Evolutionary conservation across 202 grass and related monocot species (phyloP), one percentile per base, ranked within the genome.

Genomic region (Schoenoplectus triqueter): DNA sequence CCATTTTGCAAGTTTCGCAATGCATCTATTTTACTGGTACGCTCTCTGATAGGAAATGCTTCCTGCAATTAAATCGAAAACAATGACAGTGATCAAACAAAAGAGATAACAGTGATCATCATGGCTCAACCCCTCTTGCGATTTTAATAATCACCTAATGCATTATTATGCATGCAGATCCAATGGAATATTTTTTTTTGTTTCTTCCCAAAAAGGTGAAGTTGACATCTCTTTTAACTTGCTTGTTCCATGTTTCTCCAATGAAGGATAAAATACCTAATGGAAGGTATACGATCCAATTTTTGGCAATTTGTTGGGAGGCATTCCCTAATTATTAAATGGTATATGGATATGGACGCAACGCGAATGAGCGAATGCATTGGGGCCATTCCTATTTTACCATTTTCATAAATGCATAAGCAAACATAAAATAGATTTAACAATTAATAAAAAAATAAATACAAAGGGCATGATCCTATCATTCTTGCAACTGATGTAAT

Each of bases 241-340:
- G 7, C 2, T 48, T 17, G 69, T 0, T 49, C 10, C n/a, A 72
- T 49, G 6, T 71, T 72, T 31, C 31, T 31, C 48, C n/a, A 47
- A 48, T 9, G 15, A 49, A 49, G 69, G 15, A 72, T 72, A 49
- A 54, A 54, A 68, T 5, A 72, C 31, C 7, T 47, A 19, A 49
- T 49, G 15, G 69, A 10, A 48, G 44, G n/a, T 49, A 18, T 9
- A 9, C 15, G 67, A 45, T 20, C 45, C n/a, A 4, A 10, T 49
- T 14, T 18, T 46, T 72, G 65, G 44, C 17, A 10, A 72, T 72
- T 49, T 72, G 69, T 72, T 72, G 6, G 69, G 69, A 72, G 15
- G n/a, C 69, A 31, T 31, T 31, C 31, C 31, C 31, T 31, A 31
- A 72, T 9, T 19, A 72, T 49, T 72, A 13, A 31, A 31, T 31